Evolutionary conservation across 306 rosid species (phyloP).

Genomic region (Abrus precatorius): DNA sequence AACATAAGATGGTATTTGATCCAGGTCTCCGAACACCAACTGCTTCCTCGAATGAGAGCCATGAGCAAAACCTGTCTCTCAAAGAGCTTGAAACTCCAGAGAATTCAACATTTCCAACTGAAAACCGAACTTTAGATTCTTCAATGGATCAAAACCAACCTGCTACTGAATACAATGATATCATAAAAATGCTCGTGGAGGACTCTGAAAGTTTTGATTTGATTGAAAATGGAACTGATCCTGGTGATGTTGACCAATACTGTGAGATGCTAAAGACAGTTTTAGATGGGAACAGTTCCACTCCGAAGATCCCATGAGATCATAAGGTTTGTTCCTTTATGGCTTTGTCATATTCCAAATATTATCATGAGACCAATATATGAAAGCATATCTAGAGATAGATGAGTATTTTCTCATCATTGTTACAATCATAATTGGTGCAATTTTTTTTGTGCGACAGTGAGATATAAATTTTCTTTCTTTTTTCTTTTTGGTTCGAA

Average conservation of each 20-base stretch:
- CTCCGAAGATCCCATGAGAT: not conserved
- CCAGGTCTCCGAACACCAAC: constrained; percentile 7
- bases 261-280: constrained; percentile 5
- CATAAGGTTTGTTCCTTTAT: constrained; percentile 28
- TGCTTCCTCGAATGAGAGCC: constrained; percentile 19
- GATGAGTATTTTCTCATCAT: not conserved
- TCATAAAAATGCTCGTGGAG: constrained; percentile 49
- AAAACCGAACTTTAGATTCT: constrained; percentile 39
- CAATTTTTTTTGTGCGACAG: too few species aligned
- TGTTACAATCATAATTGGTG: too few species aligned
- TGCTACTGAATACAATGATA: constrained; percentile 25
- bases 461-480: not conserved
- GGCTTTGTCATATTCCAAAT: not conserved
- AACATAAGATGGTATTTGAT: not conserved
- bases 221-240: constrained; percentile 18
- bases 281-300: not conserved
- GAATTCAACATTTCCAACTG: constrained; percentile 24
- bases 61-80: constrained; percentile 29
- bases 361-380: not conserved
- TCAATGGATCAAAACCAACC: constrained; percentile 42
- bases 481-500: not conserved
- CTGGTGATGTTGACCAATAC: constrained; percentile 23
- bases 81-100: not conserved
- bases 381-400: not conserved
- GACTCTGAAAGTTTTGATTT: constrained; percentile 32